phyloP scores from a whole-genome alignment of 163 green algal species.

The Chlamydomonas reinhardtii region DNA sequence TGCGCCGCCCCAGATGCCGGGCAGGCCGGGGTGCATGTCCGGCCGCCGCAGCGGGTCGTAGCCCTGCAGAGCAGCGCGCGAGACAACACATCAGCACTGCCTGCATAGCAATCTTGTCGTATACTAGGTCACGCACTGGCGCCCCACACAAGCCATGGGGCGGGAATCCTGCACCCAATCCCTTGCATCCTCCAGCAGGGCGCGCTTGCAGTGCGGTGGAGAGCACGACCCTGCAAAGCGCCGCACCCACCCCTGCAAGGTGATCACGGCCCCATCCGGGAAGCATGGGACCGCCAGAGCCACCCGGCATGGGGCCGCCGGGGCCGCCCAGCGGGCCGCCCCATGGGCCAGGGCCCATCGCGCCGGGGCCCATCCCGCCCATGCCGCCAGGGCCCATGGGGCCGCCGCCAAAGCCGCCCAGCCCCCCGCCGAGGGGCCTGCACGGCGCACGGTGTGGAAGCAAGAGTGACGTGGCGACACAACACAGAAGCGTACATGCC shows the following conservation, averaged over 20 bases:
- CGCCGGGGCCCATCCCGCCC: not conserved
- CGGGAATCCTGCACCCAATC: no score
- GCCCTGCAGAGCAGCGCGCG: slow-evolving; percentile 18
- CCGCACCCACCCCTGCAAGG: slow-evolving; percentile 9
- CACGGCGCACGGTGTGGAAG: no score
- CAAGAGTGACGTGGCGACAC: not conserved
- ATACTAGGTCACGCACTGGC: no score
- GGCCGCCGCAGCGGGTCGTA: slow-evolving; percentile 31
- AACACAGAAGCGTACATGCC: no score
- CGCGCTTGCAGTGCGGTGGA: no score
- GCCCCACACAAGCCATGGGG: no score
- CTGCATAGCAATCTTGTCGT: no score
- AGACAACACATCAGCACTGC: no score
- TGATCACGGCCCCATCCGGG: slow-evolving; percentile 37
- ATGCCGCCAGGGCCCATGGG: not conserved
- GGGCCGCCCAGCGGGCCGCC: slow-evolving; percentile 33
- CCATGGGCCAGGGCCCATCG: slow-evolving; percentile 13
- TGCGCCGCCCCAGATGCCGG: slow-evolving; percentile 36
- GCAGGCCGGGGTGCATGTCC: not conserved
- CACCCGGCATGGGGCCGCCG: slow-evolving; percentile 3
- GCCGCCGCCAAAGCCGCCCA: slow-evolving; percentile 21
- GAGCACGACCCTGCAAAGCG: not conserved
- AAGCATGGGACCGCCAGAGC: slow-evolving; percentile 26
- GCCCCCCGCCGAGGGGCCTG: slow-evolving; percentile 24
- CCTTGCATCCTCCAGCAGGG: no score